Conservation (phyloP, 768 basidiomycete genomes). For the Phanerochaete sordida region DNA sequence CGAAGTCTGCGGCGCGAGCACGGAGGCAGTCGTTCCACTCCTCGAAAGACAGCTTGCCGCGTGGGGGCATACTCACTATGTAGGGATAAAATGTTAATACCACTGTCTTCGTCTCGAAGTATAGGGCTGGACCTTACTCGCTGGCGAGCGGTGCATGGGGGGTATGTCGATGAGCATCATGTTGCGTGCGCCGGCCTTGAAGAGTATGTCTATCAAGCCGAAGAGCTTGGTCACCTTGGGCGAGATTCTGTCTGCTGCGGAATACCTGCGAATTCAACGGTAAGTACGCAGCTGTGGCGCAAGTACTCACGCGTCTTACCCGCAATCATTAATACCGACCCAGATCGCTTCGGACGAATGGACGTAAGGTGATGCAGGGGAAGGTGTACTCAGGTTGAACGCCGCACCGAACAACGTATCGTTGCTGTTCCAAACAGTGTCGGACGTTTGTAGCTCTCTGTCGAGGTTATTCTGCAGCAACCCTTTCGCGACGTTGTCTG, state of each 20-base stretch:
- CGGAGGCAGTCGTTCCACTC: conserved; percentile 47
- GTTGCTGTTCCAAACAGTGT: conserved; percentile 20
- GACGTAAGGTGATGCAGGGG: neutral
- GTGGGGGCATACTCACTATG: neutral
- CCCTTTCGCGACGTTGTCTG: neutral
- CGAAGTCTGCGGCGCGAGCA: conserved; percentile 32
- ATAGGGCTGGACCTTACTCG: conserved; percentile 17
- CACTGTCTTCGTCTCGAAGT: neutral
- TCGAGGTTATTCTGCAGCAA: neutral
- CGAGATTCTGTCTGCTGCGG: neutral
- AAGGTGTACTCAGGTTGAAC: neutral
- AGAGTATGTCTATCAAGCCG: conserved; percentile 43
- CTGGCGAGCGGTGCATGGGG: conserved; percentile 47
- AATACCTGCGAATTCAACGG: neutral
- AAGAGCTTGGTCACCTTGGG: conserved; percentile 32
- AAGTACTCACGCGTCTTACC: conserved; percentile 30
- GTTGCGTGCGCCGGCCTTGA: conserved; percentile 40
- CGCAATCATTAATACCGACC: conserved; percentile 68
- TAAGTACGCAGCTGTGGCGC: neutral
- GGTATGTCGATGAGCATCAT: conserved; percentile 62
- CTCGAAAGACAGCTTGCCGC: conserved; percentile 9
- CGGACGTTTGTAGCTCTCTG: conserved; percentile 4
- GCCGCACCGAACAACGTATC: conserved; percentile 26
- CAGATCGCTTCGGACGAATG: conserved; percentile 46
- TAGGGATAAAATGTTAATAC: neutral